phyloP scores from a whole-genome alignment of 176 grass and related monocot species.

The Carex pumila region DNA sequence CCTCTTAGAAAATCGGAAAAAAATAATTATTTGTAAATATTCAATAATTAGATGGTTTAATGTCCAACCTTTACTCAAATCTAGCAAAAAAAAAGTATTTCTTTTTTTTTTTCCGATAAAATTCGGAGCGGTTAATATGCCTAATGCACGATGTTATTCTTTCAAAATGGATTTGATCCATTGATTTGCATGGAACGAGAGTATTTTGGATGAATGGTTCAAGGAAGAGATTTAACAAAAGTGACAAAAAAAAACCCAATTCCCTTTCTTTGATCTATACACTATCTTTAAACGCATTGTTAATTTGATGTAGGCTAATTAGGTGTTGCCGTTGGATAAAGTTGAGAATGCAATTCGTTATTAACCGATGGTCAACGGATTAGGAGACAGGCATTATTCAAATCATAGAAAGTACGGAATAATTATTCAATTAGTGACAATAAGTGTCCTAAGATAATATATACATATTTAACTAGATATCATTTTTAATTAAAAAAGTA shows the following conservation, averaged over 20 bases:
- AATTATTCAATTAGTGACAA: slow-evolving; percentile 11
- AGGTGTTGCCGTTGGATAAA: background rate
- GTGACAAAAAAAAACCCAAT: background rate
- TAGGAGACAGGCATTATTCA: slow-evolving; percentile 16
- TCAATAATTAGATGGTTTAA: too few species aligned
- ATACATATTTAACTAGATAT: slow-evolving; percentile 7
- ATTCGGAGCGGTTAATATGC: background rate
- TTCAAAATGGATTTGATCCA: background rate
- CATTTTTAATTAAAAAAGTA: background rate
- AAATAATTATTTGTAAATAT: too few species aligned
- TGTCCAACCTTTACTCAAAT: too few species aligned
- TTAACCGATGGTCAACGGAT: background rate
- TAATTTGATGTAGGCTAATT: background rate
- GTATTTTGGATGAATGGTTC: too few species aligned
- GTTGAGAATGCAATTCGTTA: background rate
- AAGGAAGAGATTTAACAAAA: background rate
- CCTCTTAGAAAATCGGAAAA: too few species aligned
- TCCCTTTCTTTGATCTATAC: background rate
- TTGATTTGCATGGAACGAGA: too few species aligned
- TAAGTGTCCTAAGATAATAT: slow-evolving; percentile 7
- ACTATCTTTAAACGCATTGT: background rate
- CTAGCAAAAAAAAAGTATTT: too few species aligned
- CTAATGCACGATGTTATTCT: background rate
- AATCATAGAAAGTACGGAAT: background rate
- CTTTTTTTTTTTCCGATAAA: background rate